Base-by-base conservation (phyloP, 2,329 filamentous ascomycete species). In the Trichoderma koningii region DNA sequence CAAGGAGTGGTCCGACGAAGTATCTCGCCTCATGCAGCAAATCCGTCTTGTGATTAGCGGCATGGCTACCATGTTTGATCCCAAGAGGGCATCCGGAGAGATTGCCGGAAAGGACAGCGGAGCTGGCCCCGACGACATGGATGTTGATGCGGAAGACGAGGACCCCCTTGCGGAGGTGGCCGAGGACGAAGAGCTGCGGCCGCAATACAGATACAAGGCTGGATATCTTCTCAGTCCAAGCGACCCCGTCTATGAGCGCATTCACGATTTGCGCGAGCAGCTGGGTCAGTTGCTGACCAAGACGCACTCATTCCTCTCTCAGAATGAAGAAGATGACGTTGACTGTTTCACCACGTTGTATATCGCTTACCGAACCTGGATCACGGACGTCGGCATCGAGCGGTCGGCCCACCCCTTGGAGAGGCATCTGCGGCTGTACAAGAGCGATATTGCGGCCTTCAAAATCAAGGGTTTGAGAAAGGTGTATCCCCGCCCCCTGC, bases 1-100 rank as follows among this genome's bases (percentile, higher is more conserved):
- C 70, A 99, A 98, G 77, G 94, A 97, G 72, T 99, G 95, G 95
- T 97, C 94, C 0, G 95, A 99, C 75, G 96, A 99, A 75, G 89
- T 98, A 30, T 94, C 93, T 2, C 84, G 95, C 63, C 92, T 97
- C 69, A 83, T 99, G 64, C 91, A 94, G 14, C 88, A 97, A 59
- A 82, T 99, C 15, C 85, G 94, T 34, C 83, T 99, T n/a, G 87
- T 97, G 51, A 87, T 96, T 28, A 96, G 94, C 3, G 95, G 95
- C 61, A 88, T 97, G 65, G 93, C 94, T 7, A 89, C 91, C 1
- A 82, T 99, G 12, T 98, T 99, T 73, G 92, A 97, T 72, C 88
- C 92, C 1, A 85, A 87, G 70, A 86, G 88, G 19, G 88, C 89
- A 4, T 89, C 90, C 21, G 76, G 75, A 7, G 83, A 84, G 30